Percentiles rank a stretch among this genome's conserved stretches.
These are phyloP conservation scores for Incumbomyces delicatus DNA, from an alignment of 2,329 filamentous ascomycete genomes.

Conservation along the genomic window DNA sequence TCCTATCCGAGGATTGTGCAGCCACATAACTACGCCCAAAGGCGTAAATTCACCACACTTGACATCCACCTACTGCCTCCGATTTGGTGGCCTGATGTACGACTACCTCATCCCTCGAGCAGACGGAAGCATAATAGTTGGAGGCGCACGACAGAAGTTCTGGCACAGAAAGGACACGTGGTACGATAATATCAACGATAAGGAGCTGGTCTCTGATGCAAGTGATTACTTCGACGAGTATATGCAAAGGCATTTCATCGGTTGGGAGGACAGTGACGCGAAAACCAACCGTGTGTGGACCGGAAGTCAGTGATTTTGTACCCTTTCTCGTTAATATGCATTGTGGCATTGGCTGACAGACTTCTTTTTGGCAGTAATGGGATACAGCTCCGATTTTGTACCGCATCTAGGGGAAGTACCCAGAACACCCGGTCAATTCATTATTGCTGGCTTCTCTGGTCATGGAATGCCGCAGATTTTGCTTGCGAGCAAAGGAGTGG, in stretches of 20 bases:
- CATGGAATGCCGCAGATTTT: slow-evolving; percentile 25
- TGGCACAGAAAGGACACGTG: slow-evolving; percentile 25
- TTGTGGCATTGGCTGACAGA: too few relatives aligned
- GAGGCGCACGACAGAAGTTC: slow-evolving; percentile 45
- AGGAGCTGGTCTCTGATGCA: slow-evolving; percentile 25
- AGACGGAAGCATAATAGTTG: slow-evolving; percentile 46
- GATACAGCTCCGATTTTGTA: slow-evolving; percentile 22
- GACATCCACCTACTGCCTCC: slow-evolving; percentile 15
- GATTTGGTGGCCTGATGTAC: slow-evolving; percentile 20
- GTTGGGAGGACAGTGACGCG: slow-evolving; percentile 28
- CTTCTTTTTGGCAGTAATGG: slow-evolving; percentile 17
- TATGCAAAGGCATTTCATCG: slow-evolving; percentile 28
- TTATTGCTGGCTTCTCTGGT: slow-evolving; percentile 24
- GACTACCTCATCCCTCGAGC: slow-evolving; percentile 52
- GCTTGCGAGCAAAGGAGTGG: slow-evolving; percentile 22
- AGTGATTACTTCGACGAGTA: slow-evolving; percentile 25
- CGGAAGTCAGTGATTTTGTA: slow-evolving; percentile 7
- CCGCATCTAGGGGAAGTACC: slow-evolving; percentile 22
- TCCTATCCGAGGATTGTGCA: slow-evolving; percentile 54
- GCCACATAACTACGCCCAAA: slow-evolving; percentile 23
- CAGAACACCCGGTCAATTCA: slow-evolving; percentile 19
- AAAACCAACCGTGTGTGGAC: slow-evolving; percentile 37
- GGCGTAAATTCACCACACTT: slow-evolving; percentile 13
- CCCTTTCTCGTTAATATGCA: too few relatives aligned
- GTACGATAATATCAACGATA: slow-evolving; percentile 39